Conservation (phyloP, 2,329 filamentous ascomycete genomes). For the Sordariomycetes sp. region DNA sequence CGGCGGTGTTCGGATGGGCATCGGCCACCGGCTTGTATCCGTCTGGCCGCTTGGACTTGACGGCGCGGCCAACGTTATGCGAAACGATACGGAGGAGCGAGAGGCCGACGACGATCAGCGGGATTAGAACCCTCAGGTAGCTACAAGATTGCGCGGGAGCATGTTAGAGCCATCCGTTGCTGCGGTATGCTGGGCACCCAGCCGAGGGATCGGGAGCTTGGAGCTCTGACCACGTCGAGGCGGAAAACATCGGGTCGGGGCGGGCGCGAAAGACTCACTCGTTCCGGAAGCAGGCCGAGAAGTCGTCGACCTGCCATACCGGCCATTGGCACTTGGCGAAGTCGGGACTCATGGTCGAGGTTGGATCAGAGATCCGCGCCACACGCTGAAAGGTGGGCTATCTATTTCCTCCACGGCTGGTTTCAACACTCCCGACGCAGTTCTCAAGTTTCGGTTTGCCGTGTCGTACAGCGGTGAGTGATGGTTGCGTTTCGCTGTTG, state of each 20-base stretch:
- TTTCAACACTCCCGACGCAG: not conserved
- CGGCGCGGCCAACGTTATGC: constrained; percentile 40
- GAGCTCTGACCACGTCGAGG: not conserved
- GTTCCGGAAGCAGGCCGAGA: constrained; percentile 48
- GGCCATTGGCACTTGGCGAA: constrained; percentile 43
- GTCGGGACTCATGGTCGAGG: constrained; percentile 8
- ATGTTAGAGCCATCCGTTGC: constrained; percentile 2
- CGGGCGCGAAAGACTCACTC: constrained; percentile 39
- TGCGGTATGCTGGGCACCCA: not conserved
- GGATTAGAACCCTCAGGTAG: constrained; percentile 70
- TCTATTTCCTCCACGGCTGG: not conserved
- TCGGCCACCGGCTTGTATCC: constrained; percentile 42
- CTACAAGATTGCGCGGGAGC: constrained; percentile 28
- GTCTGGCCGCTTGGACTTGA: constrained; percentile 29
- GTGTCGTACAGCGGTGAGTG: not conserved
- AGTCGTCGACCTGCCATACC: constrained; percentile 51
- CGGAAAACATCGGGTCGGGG: not conserved
- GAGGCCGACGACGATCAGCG: constrained; percentile 53
- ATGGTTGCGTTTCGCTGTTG: not conserved
- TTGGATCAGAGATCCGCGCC: not conserved
- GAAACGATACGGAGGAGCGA: constrained; percentile 56
- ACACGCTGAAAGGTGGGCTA: constrained; percentile 1
- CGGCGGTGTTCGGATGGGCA: constrained; percentile 22
- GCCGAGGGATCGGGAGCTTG: not conserved
- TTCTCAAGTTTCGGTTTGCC: not conserved